Percentiles rank a stretch among this genome's conserved stretches.
phyloP scores from a whole-genome alignment of 2,329 filamentous ascomycete species.

The Orbilia brochopaga region DNA sequence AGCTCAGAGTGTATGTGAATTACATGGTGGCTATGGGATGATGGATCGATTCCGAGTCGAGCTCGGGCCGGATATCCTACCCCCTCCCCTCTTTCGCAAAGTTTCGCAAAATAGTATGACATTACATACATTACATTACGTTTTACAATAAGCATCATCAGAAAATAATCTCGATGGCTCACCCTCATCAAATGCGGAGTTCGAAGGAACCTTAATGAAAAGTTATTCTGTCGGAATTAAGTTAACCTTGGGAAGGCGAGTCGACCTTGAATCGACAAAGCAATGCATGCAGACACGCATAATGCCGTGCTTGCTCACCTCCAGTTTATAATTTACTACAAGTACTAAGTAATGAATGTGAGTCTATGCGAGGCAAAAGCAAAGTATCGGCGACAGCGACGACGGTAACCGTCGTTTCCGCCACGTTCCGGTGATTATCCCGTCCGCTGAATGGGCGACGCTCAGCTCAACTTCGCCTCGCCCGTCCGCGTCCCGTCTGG shows the following conservation, averaged over 20 bases:
- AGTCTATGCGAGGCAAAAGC: slow-evolving; percentile 14
- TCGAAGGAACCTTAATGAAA: no score
- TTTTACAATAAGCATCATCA: no score
- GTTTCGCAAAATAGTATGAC: slow-evolving; percentile 26
- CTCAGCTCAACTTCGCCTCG: slow-evolving; percentile 14
- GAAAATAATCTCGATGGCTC: no score
- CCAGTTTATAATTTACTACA: no score
- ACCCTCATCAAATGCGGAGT: no score
- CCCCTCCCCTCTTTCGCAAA: slow-evolving; percentile 24
- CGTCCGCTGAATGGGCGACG: slow-evolving; percentile 4
- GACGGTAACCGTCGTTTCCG: slow-evolving; percentile 34
- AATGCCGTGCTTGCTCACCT: slow-evolving; percentile 39
- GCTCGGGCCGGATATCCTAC: slow-evolving; percentile 22
- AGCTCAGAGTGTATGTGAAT: not conserved
- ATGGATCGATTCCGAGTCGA: slow-evolving; percentile 25
- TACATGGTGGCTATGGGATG: not conserved
- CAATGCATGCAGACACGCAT: slow-evolving; percentile 14
- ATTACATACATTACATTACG: no score
- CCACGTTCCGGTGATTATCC: slow-evolving; percentile 35
- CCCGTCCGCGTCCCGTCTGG: slow-evolving; percentile 10
- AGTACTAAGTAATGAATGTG: no score
- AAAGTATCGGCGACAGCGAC: not conserved
- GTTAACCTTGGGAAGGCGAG: slow-evolving; percentile 14
- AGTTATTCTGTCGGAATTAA: no score
- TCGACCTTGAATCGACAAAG: slow-evolving; percentile 21